phyloP scores from a whole-genome alignment of 140 eudicot genomes.

The Senecio squalidus region DNA sequence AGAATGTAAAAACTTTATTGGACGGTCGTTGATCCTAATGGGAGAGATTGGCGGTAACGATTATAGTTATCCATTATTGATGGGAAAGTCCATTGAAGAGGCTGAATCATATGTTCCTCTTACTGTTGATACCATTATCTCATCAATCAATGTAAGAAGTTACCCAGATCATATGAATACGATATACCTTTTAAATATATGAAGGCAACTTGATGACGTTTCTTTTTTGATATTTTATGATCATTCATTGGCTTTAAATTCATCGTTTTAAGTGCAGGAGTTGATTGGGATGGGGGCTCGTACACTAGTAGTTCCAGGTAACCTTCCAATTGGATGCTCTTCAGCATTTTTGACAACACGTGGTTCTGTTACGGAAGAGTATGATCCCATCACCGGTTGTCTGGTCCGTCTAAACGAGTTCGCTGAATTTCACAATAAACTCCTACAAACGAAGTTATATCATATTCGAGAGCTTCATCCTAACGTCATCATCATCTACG shows the following conservation, averaged over 20 bases:
- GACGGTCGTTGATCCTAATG: slow-evolving; percentile 43
- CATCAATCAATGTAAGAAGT: slow-evolving; percentile 43
- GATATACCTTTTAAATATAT: no score
- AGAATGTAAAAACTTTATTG: slow-evolving; percentile 47
- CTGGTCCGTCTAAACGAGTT: background rate
- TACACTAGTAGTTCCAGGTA: background rate
- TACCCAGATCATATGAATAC: background rate
- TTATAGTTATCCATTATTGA: slow-evolving; percentile 49
- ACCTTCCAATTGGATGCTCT: background rate
- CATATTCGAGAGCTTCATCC: slow-evolving; percentile 25
- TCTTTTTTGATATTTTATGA: no score
- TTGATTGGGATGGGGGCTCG: background rate
- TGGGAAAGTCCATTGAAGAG: slow-evolving; percentile 35
- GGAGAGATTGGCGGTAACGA: slow-evolving; percentile 90
- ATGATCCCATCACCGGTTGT: background rate
- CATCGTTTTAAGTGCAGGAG: no score
- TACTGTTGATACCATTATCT: slow-evolving; percentile 36
- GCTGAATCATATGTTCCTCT: slow-evolving; percentile 39
- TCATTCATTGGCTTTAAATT: no score
- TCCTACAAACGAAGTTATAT: slow-evolving; percentile 6
- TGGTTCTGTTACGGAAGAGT: background rate
- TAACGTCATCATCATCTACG: slow-evolving; percentile 29
- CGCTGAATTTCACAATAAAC: background rate
- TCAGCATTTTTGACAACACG: background rate
- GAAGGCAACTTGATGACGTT: no score